Base-by-base conservation (phyloP, 2,329 filamentous ascomycete genomes). In the Exserohilum rostratum region DNA sequence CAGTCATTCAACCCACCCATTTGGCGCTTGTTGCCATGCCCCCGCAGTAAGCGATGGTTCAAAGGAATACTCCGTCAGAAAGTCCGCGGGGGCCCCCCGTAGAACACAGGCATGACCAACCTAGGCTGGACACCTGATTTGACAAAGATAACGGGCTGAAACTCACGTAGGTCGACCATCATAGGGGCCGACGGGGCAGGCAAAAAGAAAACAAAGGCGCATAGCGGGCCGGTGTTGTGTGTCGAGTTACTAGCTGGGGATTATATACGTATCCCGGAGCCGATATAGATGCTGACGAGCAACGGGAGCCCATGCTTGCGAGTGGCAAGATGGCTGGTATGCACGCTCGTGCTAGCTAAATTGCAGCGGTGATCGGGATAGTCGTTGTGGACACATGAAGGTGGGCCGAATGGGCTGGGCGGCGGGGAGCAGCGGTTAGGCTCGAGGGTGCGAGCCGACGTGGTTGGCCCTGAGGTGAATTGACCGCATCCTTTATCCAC, bases 361-460 rank as follows among this genome's bases (percentile, higher is more conserved):
- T 52, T 53, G 45, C 47, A 35, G 58, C 45, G 46, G 51, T 60
- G 65, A 66, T 65, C 53, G 53, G 55, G 53, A 57, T 63, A 60
- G 60, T 59, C 55, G 60, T 56, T 53, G 56, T 46, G 59, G 63
- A 37, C 46, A 56, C 54, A 22, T 46, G 52, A 56, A 40, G 62
- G 54, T 68, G 63, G 66, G 57, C 50, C 57, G 57, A 59, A 43
- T 38, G 18, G 46, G 46, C 37, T 55, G 49, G 46, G 58, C 50
- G 55, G 63, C 55, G 61, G 63, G 56, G 63, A 54, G 54, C 56
- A 39, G 58, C 57, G 50, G 53, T 33, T 57, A 63, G 58, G 49
- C 46, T 59, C 50, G 46, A 42, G 42, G n/a, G 31, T 51, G 50
- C 33, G n/a, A 25, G 13, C 20, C 29, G n/a, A 37, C 48, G 18